A percentile compares a stretch with the other conserved stretches of the same genome.
Conservation (phyloP, 1,139 yeast species). For the Sugiyamaella japonica region DNA sequence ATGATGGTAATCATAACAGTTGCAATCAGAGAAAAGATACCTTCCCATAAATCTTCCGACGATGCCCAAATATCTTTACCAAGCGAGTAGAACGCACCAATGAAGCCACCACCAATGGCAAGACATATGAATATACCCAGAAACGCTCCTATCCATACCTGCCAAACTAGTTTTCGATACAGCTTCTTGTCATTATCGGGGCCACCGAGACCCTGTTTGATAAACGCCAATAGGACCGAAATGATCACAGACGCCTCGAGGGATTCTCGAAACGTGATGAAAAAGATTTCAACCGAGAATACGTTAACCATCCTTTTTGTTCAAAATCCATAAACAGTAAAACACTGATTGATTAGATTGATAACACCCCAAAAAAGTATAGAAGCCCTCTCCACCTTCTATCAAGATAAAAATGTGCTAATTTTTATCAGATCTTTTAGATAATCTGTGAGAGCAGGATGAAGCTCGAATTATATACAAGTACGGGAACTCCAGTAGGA, state of each 20-base stretch:
- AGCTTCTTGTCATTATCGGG: slow-evolving; percentile 50
- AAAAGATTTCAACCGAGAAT: slow-evolving; percentile 56
- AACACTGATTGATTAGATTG: slow-evolving; percentile 10
- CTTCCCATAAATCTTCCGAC: slow-evolving; percentile 94
- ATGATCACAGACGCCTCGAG: slow-evolving; percentile 88
- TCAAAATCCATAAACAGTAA: slow-evolving; percentile 8
- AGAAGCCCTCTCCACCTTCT: neutral
- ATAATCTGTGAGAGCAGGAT: neutral
- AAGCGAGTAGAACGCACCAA: slow-evolving; percentile 76
- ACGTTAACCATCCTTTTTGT: slow-evolving; percentile 42
- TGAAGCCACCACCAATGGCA: slow-evolving; percentile 78
- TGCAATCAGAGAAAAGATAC: slow-evolving; percentile 80
- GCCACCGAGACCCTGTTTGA: slow-evolving; percentile 77
- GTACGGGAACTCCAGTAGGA: neutral
- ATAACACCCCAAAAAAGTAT: slow-evolving; percentile 1
- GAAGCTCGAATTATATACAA: slow-evolving; percentile 6
- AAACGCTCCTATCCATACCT: slow-evolving; percentile 78
- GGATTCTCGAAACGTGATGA: slow-evolving; percentile 86
- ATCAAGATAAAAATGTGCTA: neutral
- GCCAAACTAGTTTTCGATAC: slow-evolving; percentile 63
- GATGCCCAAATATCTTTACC: slow-evolving; percentile 81
- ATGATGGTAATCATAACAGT: slow-evolving; percentile 77
- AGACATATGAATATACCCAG: slow-evolving; percentile 74
- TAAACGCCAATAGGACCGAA: slow-evolving; percentile 84
- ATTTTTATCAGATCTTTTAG: slow-evolving; percentile 12